Conservation (phyloP, 768 basidiomycete species). For the Agrocybe praecox region DNA sequence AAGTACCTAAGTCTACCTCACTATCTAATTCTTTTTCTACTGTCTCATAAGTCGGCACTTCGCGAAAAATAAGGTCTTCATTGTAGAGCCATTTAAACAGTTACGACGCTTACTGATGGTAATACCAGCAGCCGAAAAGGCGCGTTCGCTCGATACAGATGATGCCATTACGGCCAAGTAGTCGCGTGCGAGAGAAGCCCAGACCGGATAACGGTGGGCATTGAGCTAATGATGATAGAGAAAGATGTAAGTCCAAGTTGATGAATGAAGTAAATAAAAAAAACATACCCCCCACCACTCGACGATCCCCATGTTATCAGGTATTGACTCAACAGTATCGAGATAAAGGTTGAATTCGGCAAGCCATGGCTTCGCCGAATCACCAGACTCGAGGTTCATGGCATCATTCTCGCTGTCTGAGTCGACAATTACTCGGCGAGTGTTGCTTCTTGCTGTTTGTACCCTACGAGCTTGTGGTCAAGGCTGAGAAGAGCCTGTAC, state of each 20-base stretch:
- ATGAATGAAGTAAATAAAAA: neutral
- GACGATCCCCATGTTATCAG: conserved; percentile 19
- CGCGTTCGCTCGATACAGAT: conserved; percentile 39
- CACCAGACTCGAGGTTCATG: neutral
- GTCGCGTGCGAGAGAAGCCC: conserved; percentile 38
- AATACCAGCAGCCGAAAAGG: conserved; percentile 41
- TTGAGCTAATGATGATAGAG: conserved; percentile 20
- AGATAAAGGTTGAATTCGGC: neutral
- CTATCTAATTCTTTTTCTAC: conserved; percentile 4
- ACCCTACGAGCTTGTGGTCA: neutral
- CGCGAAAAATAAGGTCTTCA: conserved; percentile 25
- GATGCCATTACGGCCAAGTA: conserved; percentile 40
- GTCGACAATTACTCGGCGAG: neutral
- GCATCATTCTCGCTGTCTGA: neutral
- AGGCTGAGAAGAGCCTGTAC: neutral
- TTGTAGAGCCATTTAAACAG: conserved; percentile 26
- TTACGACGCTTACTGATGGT: conserved; percentile 38
- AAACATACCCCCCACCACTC: conserved; percentile 37
- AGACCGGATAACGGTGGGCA: conserved; percentile 27
- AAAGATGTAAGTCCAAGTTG: neutral
- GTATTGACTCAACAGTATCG: conserved; percentile 5
- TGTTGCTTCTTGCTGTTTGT: neutral
- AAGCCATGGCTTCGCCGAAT: neutral
- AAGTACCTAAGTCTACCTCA: neutral
- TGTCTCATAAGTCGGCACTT: conserved; percentile 3